Percentiles rank a stretch among this genome's conserved stretches.
These are phyloP conservation scores for Aureobasidium leucospermi DNA, from an alignment of 2,329 filamentous ascomycete genomes.

Conservation along the genomic window DNA sequence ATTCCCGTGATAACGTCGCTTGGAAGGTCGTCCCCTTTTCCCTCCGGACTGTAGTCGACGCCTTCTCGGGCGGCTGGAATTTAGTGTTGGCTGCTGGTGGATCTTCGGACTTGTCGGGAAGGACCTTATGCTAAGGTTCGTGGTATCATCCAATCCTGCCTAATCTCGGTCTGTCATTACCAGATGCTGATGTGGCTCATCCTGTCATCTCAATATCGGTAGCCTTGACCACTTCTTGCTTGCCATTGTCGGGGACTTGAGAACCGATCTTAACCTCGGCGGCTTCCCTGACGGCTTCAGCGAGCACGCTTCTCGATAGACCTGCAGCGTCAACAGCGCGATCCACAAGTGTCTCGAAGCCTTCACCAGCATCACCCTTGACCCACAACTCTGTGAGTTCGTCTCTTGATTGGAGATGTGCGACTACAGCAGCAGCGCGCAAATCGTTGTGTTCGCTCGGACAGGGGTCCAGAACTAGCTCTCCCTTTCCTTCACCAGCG, in stretches of 20 bases:
- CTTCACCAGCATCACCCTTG: constrained; percentile 58
- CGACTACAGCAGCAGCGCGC: constrained; percentile 78
- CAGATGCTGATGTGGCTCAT: constrained; percentile 15
- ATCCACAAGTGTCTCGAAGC: constrained; percentile 51
- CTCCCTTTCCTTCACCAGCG: constrained; percentile 25
- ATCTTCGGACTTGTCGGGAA: no score
- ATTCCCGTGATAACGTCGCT: no score
- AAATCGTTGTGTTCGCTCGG: constrained; percentile 72
- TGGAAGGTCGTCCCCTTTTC: no score
- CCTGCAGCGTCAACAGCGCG: constrained; percentile 56
- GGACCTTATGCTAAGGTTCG: no score
- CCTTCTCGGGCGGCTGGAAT: no score
- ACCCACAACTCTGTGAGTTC: constrained; percentile 95
- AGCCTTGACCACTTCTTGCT: constrained; percentile 14
- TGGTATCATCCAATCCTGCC: no score
- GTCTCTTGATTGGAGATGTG: constrained; percentile 76
- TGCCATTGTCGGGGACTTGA: background rate
- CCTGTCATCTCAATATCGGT: constrained; percentile 25
- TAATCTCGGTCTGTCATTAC: no score
- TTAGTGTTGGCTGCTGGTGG: no score
- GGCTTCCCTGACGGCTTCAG: constrained; percentile 54
- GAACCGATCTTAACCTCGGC: constrained; percentile 31
- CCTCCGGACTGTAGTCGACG: no score
- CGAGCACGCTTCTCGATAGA: constrained; percentile 52
- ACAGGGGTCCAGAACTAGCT: constrained; percentile 70